Conservation (phyloP, 345 rosid genomes). For the Hibiscus mutabilis region DNA sequence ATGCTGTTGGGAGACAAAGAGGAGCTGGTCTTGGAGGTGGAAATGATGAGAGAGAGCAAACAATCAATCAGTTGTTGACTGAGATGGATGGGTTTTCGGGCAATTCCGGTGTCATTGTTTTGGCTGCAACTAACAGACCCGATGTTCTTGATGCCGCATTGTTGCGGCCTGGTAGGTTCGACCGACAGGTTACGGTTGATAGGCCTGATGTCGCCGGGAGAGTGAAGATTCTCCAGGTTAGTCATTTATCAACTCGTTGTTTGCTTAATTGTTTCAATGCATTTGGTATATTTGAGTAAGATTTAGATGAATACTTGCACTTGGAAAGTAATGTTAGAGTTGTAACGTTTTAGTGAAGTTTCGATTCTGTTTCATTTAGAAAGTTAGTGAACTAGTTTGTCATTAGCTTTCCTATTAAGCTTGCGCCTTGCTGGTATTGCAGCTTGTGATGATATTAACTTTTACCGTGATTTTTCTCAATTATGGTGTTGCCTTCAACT, state of each 20-base stretch:
- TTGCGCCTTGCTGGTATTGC: neutral
- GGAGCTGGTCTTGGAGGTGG: conserved; percentile 96
- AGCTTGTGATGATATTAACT: neutral
- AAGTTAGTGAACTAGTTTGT: neutral
- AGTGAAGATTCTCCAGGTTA: conserved; percentile 85
- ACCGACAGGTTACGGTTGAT: conserved; percentile 80
- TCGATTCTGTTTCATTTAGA: neutral
- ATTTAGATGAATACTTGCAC: neutral
- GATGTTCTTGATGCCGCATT: conserved; percentile 79
- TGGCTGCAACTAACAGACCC: conserved; percentile 87
- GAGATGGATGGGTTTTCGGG: conserved; percentile 95
- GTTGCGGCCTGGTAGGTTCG: conserved; percentile 89
- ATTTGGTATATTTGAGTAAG: neutral
- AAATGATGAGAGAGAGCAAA: conserved; percentile 90
- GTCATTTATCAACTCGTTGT: neutral
- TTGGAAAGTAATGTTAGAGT: neutral
- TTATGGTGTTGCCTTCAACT: neutral
- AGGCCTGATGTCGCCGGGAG: conserved; percentile 95
- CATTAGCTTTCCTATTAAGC: neutral
- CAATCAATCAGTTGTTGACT: conserved; percentile 71
- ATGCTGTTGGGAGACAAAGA: conserved; percentile 87
- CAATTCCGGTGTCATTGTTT: conserved; percentile 79
- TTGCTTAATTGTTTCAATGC: neutral
- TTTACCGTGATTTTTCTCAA: neutral
- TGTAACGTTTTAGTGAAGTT: neutral